Base-by-base conservation (phyloP, 2,329 filamentous ascomycete species). In the Cordyceps militaris region DNA sequence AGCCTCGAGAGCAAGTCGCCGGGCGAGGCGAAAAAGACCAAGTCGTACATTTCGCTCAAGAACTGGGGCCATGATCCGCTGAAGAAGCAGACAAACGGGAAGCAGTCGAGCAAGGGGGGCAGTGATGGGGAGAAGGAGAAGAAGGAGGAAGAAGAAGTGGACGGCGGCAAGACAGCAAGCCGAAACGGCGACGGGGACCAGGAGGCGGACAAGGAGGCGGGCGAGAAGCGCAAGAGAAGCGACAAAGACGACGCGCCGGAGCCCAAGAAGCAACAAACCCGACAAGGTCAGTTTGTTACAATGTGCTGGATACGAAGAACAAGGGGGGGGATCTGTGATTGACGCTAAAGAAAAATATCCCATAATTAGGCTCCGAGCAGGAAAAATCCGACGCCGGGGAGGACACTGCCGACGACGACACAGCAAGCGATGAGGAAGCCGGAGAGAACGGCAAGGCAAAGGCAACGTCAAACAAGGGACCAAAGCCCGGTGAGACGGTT, bases 31-130 rank as follows among this genome's bases (percentile, higher is more conserved):
- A 76, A 76, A 49, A 71, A 76, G 68, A 78, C 75, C 34, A 79
- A 78, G 61, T 78, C 74, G 0, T 84, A 85, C 49, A 81, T 78
- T 28, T 82, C 78, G 4, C 69, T 86, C 62, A 85, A 85, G 73
- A 86, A 85, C 59, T 85, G 82, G 82, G 79, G 79, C 0, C 79
- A 82, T 61, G 79, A 83, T 66, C 68, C 75, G 21, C 67, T 79
- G 59, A 81, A 81, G 64, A 70, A 70, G 2, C 9, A 43, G 34
- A 32, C 16, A 54, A 60, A 7, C 59, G 62, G n/a, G 64, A 43
- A 57, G 3, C 30, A 59, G 1, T 36, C 58, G 9, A 48, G 16
- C n/a, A 48, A 62, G 1, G 51, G 59, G 26, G 10, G 4, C 26
- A 21, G 32, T 6, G 1, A 57, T 26, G 30, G 59, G 7, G 50